These are phyloP conservation scores for Metarhizium guizhouense DNA, from an alignment of 2,329 filamentous ascomycete species.

Conservation along the genomic window DNA sequence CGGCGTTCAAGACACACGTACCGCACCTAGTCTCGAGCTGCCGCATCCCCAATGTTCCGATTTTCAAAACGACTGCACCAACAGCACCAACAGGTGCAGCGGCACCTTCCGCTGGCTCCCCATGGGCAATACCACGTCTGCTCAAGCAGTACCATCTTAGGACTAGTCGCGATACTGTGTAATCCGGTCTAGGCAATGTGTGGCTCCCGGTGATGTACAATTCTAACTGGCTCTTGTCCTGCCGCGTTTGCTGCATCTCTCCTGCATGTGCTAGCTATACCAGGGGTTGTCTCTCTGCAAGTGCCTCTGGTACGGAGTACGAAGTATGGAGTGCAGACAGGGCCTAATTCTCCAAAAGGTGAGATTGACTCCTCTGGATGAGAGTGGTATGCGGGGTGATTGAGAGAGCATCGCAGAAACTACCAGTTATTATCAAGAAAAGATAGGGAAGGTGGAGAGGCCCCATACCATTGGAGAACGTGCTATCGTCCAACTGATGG, in stretches of 20 bases:
- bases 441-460: background rate
- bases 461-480: background rate
- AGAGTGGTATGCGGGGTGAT: background rate
- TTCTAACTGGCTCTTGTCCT: background rate
- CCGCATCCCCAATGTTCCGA: background rate
- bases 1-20: background rate
- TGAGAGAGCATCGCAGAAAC: too few species aligned
- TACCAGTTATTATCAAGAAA: too few species aligned
- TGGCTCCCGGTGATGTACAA: background rate
- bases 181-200: background rate
- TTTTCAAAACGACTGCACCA: background rate
- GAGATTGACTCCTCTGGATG: background rate
- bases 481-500: background rate
- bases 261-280: background rate
- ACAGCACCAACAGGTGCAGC: background rate
- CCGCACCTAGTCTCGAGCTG: background rate
- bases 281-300: background rate
- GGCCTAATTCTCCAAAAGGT: too few species aligned
- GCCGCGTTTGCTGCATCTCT: background rate
- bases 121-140: background rate
- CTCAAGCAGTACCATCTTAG: background rate
- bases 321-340: too few species aligned
- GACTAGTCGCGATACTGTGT: background rate
- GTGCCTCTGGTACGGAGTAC: background rate
- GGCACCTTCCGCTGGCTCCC: background rate